Evolutionary conservation across 768 basidiomycete genomes (phyloP).

Genomic region (Pisolithus orientalis): DNA sequence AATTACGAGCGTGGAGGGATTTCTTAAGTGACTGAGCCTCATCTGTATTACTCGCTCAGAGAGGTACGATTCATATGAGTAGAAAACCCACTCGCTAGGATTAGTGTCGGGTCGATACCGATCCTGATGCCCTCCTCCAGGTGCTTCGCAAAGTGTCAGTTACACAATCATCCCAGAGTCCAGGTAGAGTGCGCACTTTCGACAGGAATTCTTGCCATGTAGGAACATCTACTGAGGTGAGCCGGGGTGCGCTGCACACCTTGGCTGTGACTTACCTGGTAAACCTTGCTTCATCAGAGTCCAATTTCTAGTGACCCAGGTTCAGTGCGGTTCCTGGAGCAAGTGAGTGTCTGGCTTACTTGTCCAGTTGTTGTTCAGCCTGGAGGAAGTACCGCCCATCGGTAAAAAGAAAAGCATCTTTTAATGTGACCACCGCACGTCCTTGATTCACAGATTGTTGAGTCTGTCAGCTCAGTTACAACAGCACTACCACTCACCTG

Average conservation of each 20-base stretch:
- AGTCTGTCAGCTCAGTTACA: neutral
- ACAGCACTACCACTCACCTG: constrained; percentile 44
- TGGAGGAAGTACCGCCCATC: constrained; percentile 96
- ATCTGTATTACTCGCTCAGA: constrained; percentile 27
- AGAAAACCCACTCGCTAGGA: constrained; percentile 49
- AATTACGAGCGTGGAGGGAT: constrained; percentile 46
- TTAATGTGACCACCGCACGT: constrained; percentile 66
- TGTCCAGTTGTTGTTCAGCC: constrained; percentile 82
- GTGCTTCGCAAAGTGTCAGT: constrained; percentile 35
- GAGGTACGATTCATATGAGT: constrained; percentile 7
- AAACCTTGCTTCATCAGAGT: constrained; percentile 88
- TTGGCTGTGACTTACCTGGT: constrained; percentile 43
- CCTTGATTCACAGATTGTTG: constrained; percentile 34
- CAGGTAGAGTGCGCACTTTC: constrained; percentile 41
- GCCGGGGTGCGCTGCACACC: constrained; percentile 8
- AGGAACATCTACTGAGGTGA: constrained; percentile 57
- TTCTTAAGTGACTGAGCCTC: constrained; percentile 62
- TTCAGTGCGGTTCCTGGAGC: constrained; percentile 1
- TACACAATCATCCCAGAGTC: neutral
- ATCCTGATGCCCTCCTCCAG: constrained; percentile 57
- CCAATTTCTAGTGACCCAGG: constrained; percentile 61
- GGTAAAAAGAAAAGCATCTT: constrained; percentile 80
- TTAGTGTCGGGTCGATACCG: constrained; percentile 78
- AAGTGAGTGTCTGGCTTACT: constrained; percentile 36
- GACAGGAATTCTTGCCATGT: constrained; percentile 85